These are phyloP conservation scores for Helianthus annuus DNA, from an alignment of 129 eudicot species.

Conservation along the genomic window HanXRQr2.0-SUNRISE NC_035444.2:150742577-150743076, in stretches of 20 bases:
- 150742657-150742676: conserved; percentile 1
- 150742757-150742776: conserved; percentile 80
- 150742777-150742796: not conserved
- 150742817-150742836: not conserved
- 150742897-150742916: not conserved
- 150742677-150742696: not conserved
- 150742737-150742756: conserved; percentile 79
- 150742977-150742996: conserved; percentile 37
- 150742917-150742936: not conserved
- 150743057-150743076: conserved; percentile 34
- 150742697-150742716: conserved; percentile 59
- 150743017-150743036: conserved; percentile 31
- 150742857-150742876: not conserved
- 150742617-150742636: not conserved
- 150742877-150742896: not conserved
- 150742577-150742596: conserved; percentile 53
- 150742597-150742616: not conserved
- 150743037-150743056: not conserved
- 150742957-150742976: conserved; percentile 39
- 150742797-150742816: not conserved
- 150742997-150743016: conserved; percentile 23
- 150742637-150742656: not conserved
- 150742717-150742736: conserved; percentile 80
- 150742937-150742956: conserved; percentile 33
- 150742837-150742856: no score